These are phyloP conservation scores for Epichloe bromicola DNA, from an alignment of 2,329 filamentous ascomycete genomes.

Conservation along the genomic window DNA sequence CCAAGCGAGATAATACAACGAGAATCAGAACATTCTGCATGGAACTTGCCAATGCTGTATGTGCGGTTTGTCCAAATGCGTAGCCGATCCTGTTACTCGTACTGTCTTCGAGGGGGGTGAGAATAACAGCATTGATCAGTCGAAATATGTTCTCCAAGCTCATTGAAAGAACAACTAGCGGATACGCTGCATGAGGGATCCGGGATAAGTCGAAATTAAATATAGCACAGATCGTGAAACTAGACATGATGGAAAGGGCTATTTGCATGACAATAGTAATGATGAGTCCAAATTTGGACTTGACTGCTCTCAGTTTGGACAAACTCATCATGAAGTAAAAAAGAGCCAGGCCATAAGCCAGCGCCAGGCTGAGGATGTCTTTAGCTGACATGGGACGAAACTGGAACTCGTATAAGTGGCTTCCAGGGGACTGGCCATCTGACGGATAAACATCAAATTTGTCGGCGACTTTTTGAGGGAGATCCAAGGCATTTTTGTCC, in stretches of 20 bases:
- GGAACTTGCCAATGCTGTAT: conserved; percentile 54
- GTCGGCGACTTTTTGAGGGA: conserved; percentile 35
- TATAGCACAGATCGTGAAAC: conserved; percentile 66
- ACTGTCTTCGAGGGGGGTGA: conserved; percentile 54
- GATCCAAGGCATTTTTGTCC: conserved; percentile 42
- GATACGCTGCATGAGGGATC: conserved; percentile 62
- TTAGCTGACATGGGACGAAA: conserved; percentile 59
- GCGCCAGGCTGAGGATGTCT: conserved; percentile 49
- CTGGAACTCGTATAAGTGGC: conserved; percentile 63
- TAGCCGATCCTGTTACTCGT: conserved; percentile 58
- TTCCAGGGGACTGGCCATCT: conserved; percentile 38
- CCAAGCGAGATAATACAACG: conserved; percentile 49
- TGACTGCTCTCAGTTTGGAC: conserved; percentile 58
- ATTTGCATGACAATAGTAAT: conserved; percentile 59
- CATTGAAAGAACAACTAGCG: conserved; percentile 62
- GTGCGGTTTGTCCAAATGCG: conserved; percentile 60
- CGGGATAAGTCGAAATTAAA: conserved; percentile 63
- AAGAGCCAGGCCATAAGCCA: conserved; percentile 51
- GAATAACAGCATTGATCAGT: conserved; percentile 63
- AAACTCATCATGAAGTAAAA: conserved; percentile 57
- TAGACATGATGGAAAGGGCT: conserved; percentile 59
- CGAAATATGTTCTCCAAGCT: conserved; percentile 70
- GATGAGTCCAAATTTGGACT: conserved; percentile 61
- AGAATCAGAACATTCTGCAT: conserved; percentile 57
- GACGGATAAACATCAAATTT: conserved; percentile 55